These are phyloP conservation scores for Aspergillus baeticus DNA, from an alignment of 495 filamentous ascomycete genomes.

Conservation along the genomic window DNA sequence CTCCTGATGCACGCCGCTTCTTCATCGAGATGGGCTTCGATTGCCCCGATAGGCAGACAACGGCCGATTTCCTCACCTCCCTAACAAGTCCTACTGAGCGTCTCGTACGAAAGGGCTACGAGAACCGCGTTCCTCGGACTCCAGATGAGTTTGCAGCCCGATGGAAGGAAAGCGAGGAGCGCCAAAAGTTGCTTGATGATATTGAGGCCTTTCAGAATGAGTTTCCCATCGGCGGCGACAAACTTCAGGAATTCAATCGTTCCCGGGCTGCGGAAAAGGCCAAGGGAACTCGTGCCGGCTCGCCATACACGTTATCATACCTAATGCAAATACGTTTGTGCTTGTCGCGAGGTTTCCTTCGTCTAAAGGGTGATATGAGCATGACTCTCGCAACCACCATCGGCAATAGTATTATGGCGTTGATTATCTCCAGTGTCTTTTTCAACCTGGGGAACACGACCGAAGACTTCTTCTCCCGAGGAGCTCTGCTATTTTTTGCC, in stretches of 20 bases:
- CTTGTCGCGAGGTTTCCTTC: slow-evolving; percentile 68
- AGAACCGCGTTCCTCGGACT: slow-evolving; percentile 64
- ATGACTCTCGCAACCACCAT: slow-evolving; percentile 68
- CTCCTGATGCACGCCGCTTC: slow-evolving; percentile 61
- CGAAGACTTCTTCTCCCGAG: slow-evolving; percentile 71
- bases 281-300: slow-evolving; percentile 58
- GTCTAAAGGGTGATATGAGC: slow-evolving; percentile 66
- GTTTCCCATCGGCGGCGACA: slow-evolving; percentile 62
- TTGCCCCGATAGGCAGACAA: slow-evolving; percentile 70
- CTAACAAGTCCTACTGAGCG: slow-evolving; percentile 72
- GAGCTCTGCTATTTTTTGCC: slow-evolving; percentile 85
- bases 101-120: slow-evolving; percentile 60
- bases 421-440: slow-evolving; percentile 82
- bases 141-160: slow-evolving; percentile 72
- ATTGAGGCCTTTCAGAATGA: slow-evolving; percentile 67
- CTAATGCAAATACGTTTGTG: slow-evolving; percentile 70
- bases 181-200: slow-evolving; percentile 60
- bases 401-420: slow-evolving; percentile 69
- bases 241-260: slow-evolving; percentile 65
- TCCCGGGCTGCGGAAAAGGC: slow-evolving; percentile 56
- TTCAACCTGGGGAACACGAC: slow-evolving; percentile 66
- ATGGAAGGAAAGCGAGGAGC: slow-evolving; percentile 75
- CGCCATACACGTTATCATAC: slow-evolving; percentile 77
- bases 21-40: slow-evolving; percentile 75
- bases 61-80: slow-evolving; percentile 78